These are phyloP conservation scores for Microdochium nivale DNA, from an alignment of 2,329 filamentous ascomycete genomes.

Conservation along the genomic window DNA sequence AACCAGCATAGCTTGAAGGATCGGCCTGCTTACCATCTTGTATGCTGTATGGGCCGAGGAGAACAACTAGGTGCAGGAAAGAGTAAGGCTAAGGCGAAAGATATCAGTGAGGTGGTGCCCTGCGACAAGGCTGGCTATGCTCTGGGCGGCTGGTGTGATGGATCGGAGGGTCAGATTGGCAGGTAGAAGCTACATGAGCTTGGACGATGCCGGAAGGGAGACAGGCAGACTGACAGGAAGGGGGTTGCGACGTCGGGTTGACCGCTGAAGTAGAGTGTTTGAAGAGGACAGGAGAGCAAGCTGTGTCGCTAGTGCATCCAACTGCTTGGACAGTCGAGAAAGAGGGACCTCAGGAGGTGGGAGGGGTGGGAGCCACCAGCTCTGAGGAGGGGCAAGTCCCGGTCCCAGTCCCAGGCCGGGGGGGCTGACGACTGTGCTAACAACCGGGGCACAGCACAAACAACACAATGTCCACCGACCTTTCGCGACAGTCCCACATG, in stretches of 20 bases:
- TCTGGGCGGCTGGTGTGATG: too few relatives aligned
- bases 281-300: not conserved
- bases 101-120: not conserved
- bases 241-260: not conserved
- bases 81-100: not conserved
- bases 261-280: not conserved
- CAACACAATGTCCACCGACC: too few relatives aligned
- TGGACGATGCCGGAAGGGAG: not conserved
- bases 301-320: not conserved
- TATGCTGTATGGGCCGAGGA: not conserved
- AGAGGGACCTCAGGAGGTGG: not conserved
- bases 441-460: too few relatives aligned
- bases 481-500: too few relatives aligned
- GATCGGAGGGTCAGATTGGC: not conserved
- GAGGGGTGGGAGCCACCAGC: not conserved
- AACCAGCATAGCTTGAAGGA: not conserved
- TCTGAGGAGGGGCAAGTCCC: not conserved
- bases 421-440: too few relatives aligned
- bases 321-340: not conserved
- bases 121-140: too few relatives aligned
- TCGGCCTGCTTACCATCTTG: constrained; percentile 17
- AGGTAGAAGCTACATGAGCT: not conserved
- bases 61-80: not conserved
- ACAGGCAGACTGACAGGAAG: not conserved
- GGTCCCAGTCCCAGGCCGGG: not conserved